Percentiles rank a stretch among this genome's conserved stretches.
These are phyloP conservation scores for Penicillium steckii DNA, from an alignment of 495 filamentous ascomycete species.

Conservation along the genomic window DNA sequence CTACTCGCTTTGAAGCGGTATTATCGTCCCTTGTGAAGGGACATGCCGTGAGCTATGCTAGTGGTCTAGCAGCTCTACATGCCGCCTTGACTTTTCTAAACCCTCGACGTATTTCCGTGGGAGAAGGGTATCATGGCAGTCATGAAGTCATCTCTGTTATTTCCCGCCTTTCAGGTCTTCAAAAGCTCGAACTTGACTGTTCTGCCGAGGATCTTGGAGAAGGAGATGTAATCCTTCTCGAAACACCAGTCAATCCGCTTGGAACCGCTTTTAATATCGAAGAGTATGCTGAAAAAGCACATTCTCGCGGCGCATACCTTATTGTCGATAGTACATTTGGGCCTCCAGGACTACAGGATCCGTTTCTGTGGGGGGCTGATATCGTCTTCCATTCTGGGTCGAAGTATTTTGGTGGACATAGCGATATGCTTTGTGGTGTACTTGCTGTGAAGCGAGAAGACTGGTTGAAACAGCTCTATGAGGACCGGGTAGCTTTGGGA, in stretches of 20 bases:
- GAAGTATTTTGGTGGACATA: constrained; percentile 91
- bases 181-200: constrained; percentile 60
- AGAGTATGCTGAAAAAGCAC: constrained; percentile 64
- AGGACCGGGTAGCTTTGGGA: constrained; percentile 68
- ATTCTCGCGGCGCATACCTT: constrained; percentile 64
- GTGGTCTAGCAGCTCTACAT: constrained; percentile 80
- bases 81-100: constrained; percentile 70
- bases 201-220: constrained; percentile 47
- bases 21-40: constrained; percentile 66
- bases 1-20: constrained; percentile 74
- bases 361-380: constrained; percentile 73
- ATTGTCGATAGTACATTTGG: constrained; percentile 85
- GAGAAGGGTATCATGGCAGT: constrained; percentile 82
- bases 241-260: constrained; percentile 83
- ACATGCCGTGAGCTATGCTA: constrained; percentile 67
- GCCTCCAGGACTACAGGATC: constrained; percentile 82
- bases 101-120: constrained; percentile 71
- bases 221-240: constrained; percentile 82
- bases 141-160: constrained; percentile 72
- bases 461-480: constrained; percentile 52
- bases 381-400: constrained; percentile 83
- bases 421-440: constrained; percentile 81
- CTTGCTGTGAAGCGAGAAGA: constrained; percentile 57
- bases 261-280: constrained; percentile 69
- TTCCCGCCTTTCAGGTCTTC: constrained; percentile 62